These are phyloP conservation scores for Cyclotella sp. DNA, from an alignment of 108 stramenopile species.

Conservation along the genomic window DNA sequence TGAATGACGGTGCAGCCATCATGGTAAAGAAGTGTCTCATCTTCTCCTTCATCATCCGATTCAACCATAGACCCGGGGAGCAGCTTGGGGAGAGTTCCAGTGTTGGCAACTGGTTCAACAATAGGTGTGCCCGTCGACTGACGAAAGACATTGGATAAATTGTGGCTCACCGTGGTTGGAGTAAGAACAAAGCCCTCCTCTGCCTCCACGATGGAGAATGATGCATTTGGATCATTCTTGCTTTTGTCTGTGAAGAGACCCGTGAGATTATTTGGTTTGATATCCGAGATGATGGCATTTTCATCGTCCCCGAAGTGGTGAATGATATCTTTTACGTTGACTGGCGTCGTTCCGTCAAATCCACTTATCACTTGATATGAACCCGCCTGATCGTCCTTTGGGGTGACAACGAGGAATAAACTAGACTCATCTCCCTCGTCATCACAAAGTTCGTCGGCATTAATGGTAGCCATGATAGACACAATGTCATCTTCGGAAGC, in stretches of 20 bases:
- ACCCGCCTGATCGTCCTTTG: neutral
- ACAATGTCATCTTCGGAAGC: conserved; percentile 6
- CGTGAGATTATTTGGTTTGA: conserved; percentile 40
- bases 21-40: conserved; percentile 37
- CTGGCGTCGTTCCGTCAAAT: conserved; percentile 3
- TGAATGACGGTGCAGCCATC: conserved; percentile 48
- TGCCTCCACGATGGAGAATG: conserved; percentile 40
- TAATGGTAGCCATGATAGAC: conserved; percentile 23
- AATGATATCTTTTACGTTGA: neutral
- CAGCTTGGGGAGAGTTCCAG: conserved; percentile 18
- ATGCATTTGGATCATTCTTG: conserved; percentile 3
- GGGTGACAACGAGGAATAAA: conserved; percentile 3
- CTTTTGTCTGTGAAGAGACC: conserved; percentile 37
- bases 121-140: conserved; percentile 19
- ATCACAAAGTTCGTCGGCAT: neutral
- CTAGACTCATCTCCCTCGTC: conserved; percentile 15
- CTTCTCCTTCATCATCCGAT: conserved; percentile 41
- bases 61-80: conserved; percentile 32
- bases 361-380: neutral
- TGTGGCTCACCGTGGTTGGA: conserved; percentile 28
- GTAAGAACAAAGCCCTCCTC: conserved; percentile 37
- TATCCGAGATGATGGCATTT: conserved; percentile 2
- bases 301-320: neutral
- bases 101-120: neutral
- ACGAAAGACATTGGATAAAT: conserved; percentile 39